Conservation (phyloP, 441 rosid species). For the Aleurites moluccanus region DNA sequence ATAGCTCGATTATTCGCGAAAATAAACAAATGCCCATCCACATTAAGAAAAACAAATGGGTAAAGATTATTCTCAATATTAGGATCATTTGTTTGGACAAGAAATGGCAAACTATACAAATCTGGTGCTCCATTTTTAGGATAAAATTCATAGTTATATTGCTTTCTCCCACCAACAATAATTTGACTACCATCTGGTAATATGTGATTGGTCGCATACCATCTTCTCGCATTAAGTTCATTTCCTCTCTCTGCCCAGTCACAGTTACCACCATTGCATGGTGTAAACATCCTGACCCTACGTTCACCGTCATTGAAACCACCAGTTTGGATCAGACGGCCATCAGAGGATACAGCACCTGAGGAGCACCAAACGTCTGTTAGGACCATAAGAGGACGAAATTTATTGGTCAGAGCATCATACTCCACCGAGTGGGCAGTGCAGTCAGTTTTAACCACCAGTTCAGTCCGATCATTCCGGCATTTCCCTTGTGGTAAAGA, state of each 20-base stretch:
- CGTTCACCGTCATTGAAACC: slow-evolving; percentile 84
- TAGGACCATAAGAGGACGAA: slow-evolving; percentile 66
- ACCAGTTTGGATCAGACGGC: slow-evolving; percentile 76
- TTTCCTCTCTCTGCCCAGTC: slow-evolving; percentile 72
- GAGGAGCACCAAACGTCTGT: slow-evolving; percentile 96
- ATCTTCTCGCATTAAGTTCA: slow-evolving; percentile 55
- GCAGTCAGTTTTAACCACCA: slow-evolving; percentile 48
- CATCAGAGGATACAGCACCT: slow-evolving; percentile 67
- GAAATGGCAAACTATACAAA: slow-evolving; percentile 40
- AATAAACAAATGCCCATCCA: slow-evolving; percentile 73
- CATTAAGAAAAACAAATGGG: slow-evolving; percentile 75
- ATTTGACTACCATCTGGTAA: slow-evolving; percentile 72
- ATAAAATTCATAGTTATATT: slow-evolving; percentile 65
- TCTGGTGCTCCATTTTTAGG: slow-evolving; percentile 30
- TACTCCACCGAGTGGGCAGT: slow-evolving; percentile 82
- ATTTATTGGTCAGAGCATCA: slow-evolving; percentile 49
- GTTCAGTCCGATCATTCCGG: slow-evolving; percentile 40
- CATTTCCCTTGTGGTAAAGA: slow-evolving; percentile 64
- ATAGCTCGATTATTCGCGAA: slow-evolving; percentile 79
- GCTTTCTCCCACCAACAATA: slow-evolving; percentile 73
- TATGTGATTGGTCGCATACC: slow-evolving; percentile 81
- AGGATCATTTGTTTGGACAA: slow-evolving; percentile 52
- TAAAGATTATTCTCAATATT: slow-evolving; percentile 68
- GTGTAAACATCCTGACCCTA: slow-evolving; percentile 45
- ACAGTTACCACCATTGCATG: slow-evolving; percentile 47